Base-by-base conservation (phyloP, 768 basidiomycete species). In the Pulveroboletus frians region DNA sequence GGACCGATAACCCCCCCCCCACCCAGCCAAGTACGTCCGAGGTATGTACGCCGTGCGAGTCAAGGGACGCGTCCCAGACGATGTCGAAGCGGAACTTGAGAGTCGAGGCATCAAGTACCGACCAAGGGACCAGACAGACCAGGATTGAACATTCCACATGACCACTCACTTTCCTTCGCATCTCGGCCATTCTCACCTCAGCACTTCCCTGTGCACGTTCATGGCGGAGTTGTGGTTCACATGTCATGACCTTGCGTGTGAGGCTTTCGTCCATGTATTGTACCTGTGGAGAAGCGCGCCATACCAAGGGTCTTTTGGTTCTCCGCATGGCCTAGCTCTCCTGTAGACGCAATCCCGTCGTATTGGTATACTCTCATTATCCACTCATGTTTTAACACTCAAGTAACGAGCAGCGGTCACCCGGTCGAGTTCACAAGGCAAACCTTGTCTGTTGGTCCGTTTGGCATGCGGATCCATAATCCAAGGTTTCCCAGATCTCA, bases 11-110 rank as follows among this genome's bases (percentile, higher is more conserved):
- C 23, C 31, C 23, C 43, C 31, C 23, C 43, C 30, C 41, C 41
- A 32, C 57, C 17, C 52, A 96, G 95, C 90, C 54, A 93, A 93
- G 70, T 90, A 92, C 60, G 84, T 83, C 11, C 78, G 86, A 4
- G 95, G 95, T 1, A 83, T 97, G 73, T 99, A 99, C 65, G 95
- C 95, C 13, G 90, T 88, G 15, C 84, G 92, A 9, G 89, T 93
- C 23, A 84, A 81, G 55, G 91, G 91, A 1, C 83, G 87, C 14
- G 76, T 93, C 49, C 90, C 89, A 0, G 88, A 91, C 45, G 89
- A 92, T 38, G 81, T 92, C 5, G 88, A 92, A 59, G 80, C 79
- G 18, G 89, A 91, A 57, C 76, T 94, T 23, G 83, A 88, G 47
- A 76, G 71, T 41, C 77, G 85, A 39, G 83, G 84, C 15, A 85